Base-by-base conservation (phyloP, 371 early-diverging fungal species). In the Mucor saturninus region DNA sequence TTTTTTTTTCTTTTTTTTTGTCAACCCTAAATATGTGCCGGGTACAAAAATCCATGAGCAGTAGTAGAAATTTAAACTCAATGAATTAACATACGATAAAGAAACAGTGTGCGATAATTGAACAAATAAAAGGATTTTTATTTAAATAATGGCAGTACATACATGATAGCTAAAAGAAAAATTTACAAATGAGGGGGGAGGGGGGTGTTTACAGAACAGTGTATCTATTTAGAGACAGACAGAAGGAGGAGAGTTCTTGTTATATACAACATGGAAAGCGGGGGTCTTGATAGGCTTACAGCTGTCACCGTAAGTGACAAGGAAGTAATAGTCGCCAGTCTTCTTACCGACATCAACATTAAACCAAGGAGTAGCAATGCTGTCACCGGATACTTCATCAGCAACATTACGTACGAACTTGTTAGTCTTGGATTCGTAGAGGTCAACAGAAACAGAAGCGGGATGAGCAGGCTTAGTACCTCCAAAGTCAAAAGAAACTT, bases 191-290 rank as follows among this genome's bases (percentile, higher is more conserved):
- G 35, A 35, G 8, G 35, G 35, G 35, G 4, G 35, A 8, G 8
- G 8, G 35, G 35, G 35, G 4, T 4, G 35, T 35, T 35, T 21
- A 21, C 21, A 21, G 21, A 21, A 35, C 6, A 35, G 8, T 35
- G 35, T 35, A 35, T 35, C 35, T 6, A 35, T 8, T 37, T 48
- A 42, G 32, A 35, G 51, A 8, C 65, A 68, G 3, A 15, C 11
- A 37, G 65, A 32, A 61, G 72, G 72, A 30, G 67, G 69, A 32
- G 75, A 75, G 54, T 75, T 69, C 11, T 69, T 67, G 55, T 75
- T 72, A 26, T 69, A 69, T 13, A 30, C 37, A 2, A 72, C 69
- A 26, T 72, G 55, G 59, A 75, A 75, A 11, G 59, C 45, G 10
- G 55, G 51, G 13, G 69, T 54, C 14, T 68, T 68, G 43, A 61